These are phyloP conservation scores for Malassezia yamatoensis DNA, from an alignment of 1,284 basidiomycete genomes.

Conservation along the genomic window DNA sequence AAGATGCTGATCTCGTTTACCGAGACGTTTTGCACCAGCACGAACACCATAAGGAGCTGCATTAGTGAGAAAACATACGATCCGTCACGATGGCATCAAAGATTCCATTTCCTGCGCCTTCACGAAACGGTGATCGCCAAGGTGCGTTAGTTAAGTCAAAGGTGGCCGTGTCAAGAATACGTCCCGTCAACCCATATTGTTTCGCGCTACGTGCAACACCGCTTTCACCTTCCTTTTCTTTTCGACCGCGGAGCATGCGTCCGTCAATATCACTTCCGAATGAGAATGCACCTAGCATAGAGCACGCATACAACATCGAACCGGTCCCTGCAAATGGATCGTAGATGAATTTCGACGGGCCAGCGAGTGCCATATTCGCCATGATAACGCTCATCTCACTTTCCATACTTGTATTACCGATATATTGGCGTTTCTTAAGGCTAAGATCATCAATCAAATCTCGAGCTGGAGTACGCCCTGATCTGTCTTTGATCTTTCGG, in stretches of 20 bases:
- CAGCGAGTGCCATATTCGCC: slow-evolving; percentile 84
- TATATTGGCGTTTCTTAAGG: slow-evolving; percentile 76
- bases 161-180: slow-evolving; percentile 72
- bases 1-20: slow-evolving; percentile 54
- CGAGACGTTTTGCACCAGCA: slow-evolving; percentile 88
- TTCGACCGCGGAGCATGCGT: slow-evolving; percentile 85
- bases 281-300: slow-evolving; percentile 72
- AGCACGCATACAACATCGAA: slow-evolving; percentile 69
- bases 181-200: slow-evolving; percentile 69
- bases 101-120: slow-evolving; percentile 51
- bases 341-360: slow-evolving; percentile 78
- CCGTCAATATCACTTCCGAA: slow-evolving; percentile 96
- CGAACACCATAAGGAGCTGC: slow-evolving; percentile 68
- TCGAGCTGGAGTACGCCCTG: slow-evolving; percentile 17
- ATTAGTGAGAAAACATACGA: slow-evolving; percentile 8
- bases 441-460: slow-evolving; percentile 51
- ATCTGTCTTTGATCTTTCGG: slow-evolving; percentile 18
- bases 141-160: slow-evolving; percentile 84
- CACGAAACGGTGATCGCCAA: slow-evolving; percentile 61
- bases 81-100: slow-evolving; percentile 71
- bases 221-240: slow-evolving; percentile 16
- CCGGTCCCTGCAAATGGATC: slow-evolving; percentile 97
- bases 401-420: slow-evolving; percentile 97
- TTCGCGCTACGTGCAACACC: slow-evolving; percentile 66
- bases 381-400: slow-evolving; percentile 85